Conservation (phyloP, 2,329 filamentous ascomycete genomes). For the Stachybotrys chlorohalonatus region DNA sequence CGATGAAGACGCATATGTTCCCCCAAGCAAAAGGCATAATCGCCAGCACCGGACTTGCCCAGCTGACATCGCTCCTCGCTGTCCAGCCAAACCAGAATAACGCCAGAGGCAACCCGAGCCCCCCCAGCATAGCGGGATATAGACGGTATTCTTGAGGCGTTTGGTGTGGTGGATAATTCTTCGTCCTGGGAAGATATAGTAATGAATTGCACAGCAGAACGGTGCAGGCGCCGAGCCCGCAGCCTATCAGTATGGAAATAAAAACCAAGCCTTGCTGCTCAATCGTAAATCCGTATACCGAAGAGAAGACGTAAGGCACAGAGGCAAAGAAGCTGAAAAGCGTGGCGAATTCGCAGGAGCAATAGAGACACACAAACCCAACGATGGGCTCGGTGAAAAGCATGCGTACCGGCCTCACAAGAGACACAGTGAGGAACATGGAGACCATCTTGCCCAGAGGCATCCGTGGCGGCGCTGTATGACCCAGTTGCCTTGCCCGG, state of each 20-base stretch:
- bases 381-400: conserved; percentile 55
- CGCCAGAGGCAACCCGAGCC: conserved; percentile 39
- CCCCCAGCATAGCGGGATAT: conserved; percentile 49
- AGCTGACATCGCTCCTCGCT: conserved; percentile 32
- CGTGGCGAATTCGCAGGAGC: conserved; percentile 40
- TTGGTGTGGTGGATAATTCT: conserved; percentile 20
- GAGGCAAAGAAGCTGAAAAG: conserved; percentile 44
- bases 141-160: conserved; percentile 48
- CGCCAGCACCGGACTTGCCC: conserved; percentile 40
- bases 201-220: conserved; percentile 29
- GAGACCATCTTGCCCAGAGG: conserved; percentile 11
- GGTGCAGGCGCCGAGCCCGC: conserved; percentile 30
- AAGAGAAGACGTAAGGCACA: conserved; percentile 37
- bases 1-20: conserved; percentile 50
- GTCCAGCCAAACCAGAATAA: conserved; percentile 56
- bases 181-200: conserved; percentile 29
- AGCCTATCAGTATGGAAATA: conserved; percentile 35
- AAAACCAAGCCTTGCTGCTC: conserved; percentile 36
- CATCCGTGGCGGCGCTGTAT: conserved; percentile 1
- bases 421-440: conserved; percentile 15
- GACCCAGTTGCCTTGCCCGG: conserved; percentile 1
- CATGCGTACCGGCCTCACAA: conserved; percentile 46
- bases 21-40: conserved; percentile 51
- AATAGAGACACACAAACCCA: conserved; percentile 42
- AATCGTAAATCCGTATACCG: conserved; percentile 32